phyloP scores from a whole-genome alignment of 345 rosid genomes.

The Dipteronia dyeriana region DNA sequence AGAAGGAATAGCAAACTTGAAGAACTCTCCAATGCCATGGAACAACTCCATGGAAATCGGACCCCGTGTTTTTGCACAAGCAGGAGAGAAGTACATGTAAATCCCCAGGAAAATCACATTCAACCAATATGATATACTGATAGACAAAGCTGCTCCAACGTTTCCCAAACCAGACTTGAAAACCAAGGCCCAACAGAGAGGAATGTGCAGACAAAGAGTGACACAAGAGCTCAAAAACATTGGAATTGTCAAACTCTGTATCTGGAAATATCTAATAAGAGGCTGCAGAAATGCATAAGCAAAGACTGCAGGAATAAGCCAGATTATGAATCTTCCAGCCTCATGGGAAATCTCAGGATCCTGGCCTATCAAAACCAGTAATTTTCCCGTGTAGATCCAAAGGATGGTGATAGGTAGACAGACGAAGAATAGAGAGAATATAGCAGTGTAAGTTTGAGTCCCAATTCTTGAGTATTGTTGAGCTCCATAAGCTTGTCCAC shows the following conservation, averaged over 20 bases:
- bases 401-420: constrained; percentile 55
- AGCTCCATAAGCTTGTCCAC: constrained; percentile 89
- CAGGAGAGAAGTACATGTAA: constrained; percentile 47
- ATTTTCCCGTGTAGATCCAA: constrained; percentile 56
- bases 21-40: constrained; percentile 54
- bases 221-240: constrained; percentile 52
- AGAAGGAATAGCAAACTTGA: constrained; percentile 72
- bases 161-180: constrained; percentile 52
- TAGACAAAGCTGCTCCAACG: constrained; percentile 57
- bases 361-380: constrained; percentile 58
- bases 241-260: constrained; percentile 59
- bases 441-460: constrained; percentile 59
- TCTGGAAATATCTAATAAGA: constrained; percentile 55
- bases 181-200: constrained; percentile 64
- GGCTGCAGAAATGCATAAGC: constrained; percentile 65
- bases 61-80: constrained; percentile 52
- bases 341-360: constrained; percentile 59
- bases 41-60: constrained; percentile 48
- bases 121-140: constrained; percentile 56
- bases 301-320: constrained; percentile 62
- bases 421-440: constrained; percentile 41
- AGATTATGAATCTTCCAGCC: constrained; percentile 55
- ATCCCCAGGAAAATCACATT: constrained; percentile 49
- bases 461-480: constrained; percentile 56
- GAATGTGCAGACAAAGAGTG: constrained; percentile 45